Evolutionary conservation across 805 yeast genomes (phyloP).

Genomic region (Scheffersomyces stipitis): DNA sequence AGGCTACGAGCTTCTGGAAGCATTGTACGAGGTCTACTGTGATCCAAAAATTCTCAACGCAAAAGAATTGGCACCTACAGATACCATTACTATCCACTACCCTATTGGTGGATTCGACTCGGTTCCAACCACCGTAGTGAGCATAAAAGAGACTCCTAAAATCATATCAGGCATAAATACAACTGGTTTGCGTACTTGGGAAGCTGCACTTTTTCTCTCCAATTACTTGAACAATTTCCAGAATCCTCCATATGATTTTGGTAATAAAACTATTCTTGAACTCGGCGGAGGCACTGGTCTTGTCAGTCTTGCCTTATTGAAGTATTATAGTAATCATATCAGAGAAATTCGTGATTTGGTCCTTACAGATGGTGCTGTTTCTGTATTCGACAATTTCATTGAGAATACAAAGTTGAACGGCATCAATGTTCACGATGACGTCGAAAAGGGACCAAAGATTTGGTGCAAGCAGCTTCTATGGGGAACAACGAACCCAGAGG

Average conservation of each 20-base stretch:
- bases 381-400: slow-evolving; percentile 47
- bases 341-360: slow-evolving; percentile 26
- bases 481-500: slow-evolving; percentile 47
- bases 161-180: slow-evolving; percentile 74
- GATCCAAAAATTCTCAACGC: slow-evolving; percentile 31
- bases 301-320: slow-evolving; percentile 52
- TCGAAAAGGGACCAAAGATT: slow-evolving; percentile 6
- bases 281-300: slow-evolving; percentile 92
- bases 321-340: slow-evolving; percentile 15
- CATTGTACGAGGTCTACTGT: slow-evolving; percentile 42
- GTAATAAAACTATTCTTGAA: slow-evolving; percentile 52
- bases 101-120: slow-evolving; percentile 22
- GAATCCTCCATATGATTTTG: slow-evolving; percentile 9
- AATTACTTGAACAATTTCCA: slow-evolving; percentile 40
- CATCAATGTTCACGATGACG: too few species aligned
- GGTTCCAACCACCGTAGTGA: slow-evolving; percentile 14
- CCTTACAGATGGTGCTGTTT: slow-evolving; percentile 69
- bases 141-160: slow-evolving; percentile 60
- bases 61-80: slow-evolving; percentile 34
- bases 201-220: slow-evolving; percentile 73
- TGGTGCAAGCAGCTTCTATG: slow-evolving; percentile 44
- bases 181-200: slow-evolving; percentile 93
- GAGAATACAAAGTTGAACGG: slow-evolving; percentile 49
- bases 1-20: slow-evolving; percentile 34
- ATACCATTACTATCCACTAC: slow-evolving; percentile 38